Evolutionary conservation across 495 filamentous ascomycete genomes (phyloP).

Genomic region (Hyaloscypha finlandica): DNA sequence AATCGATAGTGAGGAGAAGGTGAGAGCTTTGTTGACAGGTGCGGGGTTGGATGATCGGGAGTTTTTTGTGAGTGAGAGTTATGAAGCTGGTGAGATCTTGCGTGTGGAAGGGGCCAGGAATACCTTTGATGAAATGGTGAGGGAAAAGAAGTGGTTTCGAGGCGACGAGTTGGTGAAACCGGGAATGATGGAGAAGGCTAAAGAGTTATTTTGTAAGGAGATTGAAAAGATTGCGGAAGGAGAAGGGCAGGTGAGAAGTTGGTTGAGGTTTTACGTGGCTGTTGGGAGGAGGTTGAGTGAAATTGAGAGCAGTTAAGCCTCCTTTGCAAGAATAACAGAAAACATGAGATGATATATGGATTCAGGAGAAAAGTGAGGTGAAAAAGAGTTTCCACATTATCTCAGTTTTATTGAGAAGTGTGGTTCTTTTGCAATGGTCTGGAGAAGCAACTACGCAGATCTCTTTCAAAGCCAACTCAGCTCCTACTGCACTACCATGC

Average conservation of each 20-base stretch:
- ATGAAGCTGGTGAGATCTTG: not conserved
- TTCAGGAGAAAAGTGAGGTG: too few species aligned
- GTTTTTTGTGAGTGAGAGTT: constrained; percentile 16
- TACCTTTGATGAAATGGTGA: constrained; percentile 14
- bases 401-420: too few species aligned
- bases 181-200: not conserved
- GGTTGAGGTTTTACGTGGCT: constrained; percentile 18
- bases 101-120: constrained; percentile 4
- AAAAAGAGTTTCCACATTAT: too few species aligned
- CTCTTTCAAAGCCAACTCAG: too few species aligned
- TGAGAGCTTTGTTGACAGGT: constrained; percentile 3
- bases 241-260: constrained; percentile 13
- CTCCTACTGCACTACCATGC: too few species aligned
- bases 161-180: constrained; percentile 1
- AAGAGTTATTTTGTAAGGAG: constrained; percentile 14
- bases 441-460: too few species aligned
- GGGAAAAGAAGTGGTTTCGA: constrained; percentile 2
- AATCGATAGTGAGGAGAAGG: constrained; percentile 9
- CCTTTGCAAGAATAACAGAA: too few species aligned
- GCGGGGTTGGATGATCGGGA: constrained; percentile 18
- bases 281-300: constrained; percentile 14
- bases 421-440: too few species aligned
- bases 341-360: too few species aligned
- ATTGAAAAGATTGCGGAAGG: constrained; percentile 7
- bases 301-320: too few species aligned